These are phyloP conservation scores for Aspergillus sclerotioniger DNA, from an alignment of 495 filamentous ascomycete species.

Conservation along the genomic window DNA sequence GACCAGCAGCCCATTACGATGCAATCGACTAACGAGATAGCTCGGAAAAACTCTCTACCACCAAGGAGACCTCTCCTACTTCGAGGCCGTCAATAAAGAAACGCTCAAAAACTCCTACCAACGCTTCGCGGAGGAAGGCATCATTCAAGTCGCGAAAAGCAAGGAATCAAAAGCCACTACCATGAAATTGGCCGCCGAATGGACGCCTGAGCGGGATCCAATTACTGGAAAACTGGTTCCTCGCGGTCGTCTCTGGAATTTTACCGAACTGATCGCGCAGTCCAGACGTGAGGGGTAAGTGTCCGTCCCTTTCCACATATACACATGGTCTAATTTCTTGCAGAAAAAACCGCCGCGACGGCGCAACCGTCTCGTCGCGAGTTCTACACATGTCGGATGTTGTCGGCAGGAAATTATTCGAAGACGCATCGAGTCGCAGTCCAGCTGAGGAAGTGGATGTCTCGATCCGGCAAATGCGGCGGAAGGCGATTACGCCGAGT, in stretches of 20 bases:
- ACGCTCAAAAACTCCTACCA: slow-evolving; percentile 89
- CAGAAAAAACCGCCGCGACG: slow-evolving; percentile 86
- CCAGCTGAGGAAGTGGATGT: slow-evolving; percentile 30
- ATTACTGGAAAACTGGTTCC: slow-evolving; percentile 60
- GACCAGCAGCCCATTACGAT: slow-evolving; percentile 16
- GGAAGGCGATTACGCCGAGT: slow-evolving; percentile 35
- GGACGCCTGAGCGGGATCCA: slow-evolving; percentile 68
- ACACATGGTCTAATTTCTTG: slow-evolving; percentile 1
- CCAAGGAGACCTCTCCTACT: slow-evolving; percentile 94
- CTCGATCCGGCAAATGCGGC: slow-evolving; percentile 37
- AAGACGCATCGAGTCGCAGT: slow-evolving; percentile 30
- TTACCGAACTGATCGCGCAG: slow-evolving; percentile 80
- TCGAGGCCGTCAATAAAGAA: slow-evolving; percentile 97
- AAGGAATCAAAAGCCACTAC: slow-evolving; percentile 54
- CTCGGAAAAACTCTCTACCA: slow-evolving; percentile 97
- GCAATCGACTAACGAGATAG: slow-evolving; percentile 33
- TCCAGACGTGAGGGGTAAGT: slow-evolving; percentile 77
- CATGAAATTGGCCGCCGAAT: slow-evolving; percentile 70
- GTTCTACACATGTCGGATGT: slow-evolving; percentile 72
- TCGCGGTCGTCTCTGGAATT: slow-evolving; percentile 80
- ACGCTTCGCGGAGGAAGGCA: slow-evolving; percentile 87
- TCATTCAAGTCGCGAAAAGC: slow-evolving; percentile 68
- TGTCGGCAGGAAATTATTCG: slow-evolving; percentile 52
- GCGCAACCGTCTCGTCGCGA: slow-evolving; percentile 80
- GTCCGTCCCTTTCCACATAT: background rate